These are phyloP conservation scores for Cutaneotrichosporon cavernicola DNA, from an alignment of 1,284 basidiomycete genomes.

Conservation along the genomic window DNA sequence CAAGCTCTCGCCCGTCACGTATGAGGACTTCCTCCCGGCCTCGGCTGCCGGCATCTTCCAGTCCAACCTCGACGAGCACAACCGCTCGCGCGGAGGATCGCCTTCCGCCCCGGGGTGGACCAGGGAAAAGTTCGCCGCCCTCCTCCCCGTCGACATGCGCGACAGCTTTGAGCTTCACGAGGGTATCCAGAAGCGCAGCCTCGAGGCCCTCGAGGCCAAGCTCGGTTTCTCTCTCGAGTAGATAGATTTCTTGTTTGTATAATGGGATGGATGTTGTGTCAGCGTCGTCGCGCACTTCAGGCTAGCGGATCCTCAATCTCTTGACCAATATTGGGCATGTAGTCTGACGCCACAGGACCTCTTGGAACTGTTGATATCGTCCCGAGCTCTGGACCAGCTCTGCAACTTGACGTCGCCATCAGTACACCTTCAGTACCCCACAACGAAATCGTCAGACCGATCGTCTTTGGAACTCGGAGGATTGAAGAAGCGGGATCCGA, in stretches of 20 bases:
- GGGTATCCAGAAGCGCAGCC: slow-evolving; percentile 25
- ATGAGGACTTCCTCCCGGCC: slow-evolving; percentile 55
- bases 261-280: slow-evolving; percentile 11
- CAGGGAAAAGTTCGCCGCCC: slow-evolving; percentile 28
- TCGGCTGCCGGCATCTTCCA: slow-evolving; percentile 55
- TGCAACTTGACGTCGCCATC: too few relatives aligned
- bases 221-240: slow-evolving; percentile 17
- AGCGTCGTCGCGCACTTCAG: background rate
- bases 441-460: too few relatives aligned
- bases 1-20: slow-evolving; percentile 47
- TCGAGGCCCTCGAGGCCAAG: slow-evolving; percentile 10
- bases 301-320: too few relatives aligned
- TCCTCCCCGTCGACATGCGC: slow-evolving; percentile 27
- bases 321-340: too few relatives aligned
- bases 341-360: too few relatives aligned
- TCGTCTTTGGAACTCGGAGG: background rate
- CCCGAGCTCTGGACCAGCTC: too few relatives aligned
- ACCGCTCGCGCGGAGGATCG: slow-evolving; percentile 21
- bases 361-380: too few relatives aligned
- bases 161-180: slow-evolving; percentile 38
- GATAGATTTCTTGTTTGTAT: slow-evolving; percentile 7
- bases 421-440: too few relatives aligned
- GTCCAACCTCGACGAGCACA: slow-evolving; percentile 45
- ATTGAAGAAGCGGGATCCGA: background rate
- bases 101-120: slow-evolving; percentile 14